A percentile compares a stretch with the other conserved stretches of the same genome.
These are phyloP conservation scores for Kodamaea ohmeri DNA, from an alignment of 1,139 yeast genomes.

Conservation along the genomic window DNA sequence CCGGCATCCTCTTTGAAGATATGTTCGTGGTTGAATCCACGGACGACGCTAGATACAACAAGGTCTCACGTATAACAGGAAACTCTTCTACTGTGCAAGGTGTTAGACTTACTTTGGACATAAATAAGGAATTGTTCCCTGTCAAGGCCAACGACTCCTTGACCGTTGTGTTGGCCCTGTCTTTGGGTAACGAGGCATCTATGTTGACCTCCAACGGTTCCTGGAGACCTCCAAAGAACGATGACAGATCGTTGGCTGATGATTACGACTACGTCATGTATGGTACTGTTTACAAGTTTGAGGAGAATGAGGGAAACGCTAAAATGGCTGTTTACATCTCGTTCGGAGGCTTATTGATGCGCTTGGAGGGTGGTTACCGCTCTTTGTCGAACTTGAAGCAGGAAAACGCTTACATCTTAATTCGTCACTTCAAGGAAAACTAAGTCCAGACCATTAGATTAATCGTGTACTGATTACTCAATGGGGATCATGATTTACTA, in stretches of 20 bases:
- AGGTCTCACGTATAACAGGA: constrained; percentile 87
- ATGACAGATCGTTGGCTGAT: constrained; percentile 85
- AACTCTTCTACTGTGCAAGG: constrained; percentile 82
- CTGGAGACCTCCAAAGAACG: constrained; percentile 90
- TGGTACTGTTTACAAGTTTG: constrained; percentile 96
- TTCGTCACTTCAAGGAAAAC: constrained; percentile 64
- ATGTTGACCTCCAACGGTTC: constrained; percentile 62
- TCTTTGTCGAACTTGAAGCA: constrained; percentile 85
- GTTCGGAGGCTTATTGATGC: constrained; percentile 91
- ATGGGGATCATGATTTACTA: neutral
- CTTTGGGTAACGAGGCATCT: constrained; percentile 60
- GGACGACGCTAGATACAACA: constrained; percentile 89
- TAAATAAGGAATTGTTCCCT: constrained; percentile 91
- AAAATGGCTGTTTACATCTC: constrained; percentile 86
- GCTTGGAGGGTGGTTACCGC: constrained; percentile 94
- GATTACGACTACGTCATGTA: constrained; percentile 98
- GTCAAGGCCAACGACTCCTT: constrained; percentile 73
- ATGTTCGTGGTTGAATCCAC: constrained; percentile 83
- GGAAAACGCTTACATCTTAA: constrained; percentile 86
- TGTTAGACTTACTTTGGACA: constrained; percentile 81
- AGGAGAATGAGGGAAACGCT: constrained; percentile 75
- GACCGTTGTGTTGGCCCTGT: constrained; percentile 84
- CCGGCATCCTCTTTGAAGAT: constrained; percentile 88
- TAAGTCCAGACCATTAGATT: constrained; percentile 16
- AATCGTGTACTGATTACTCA: neutral